Base-by-base conservation (phyloP, 192 early-diverging fungal genomes). In the Linnemannia exigua region DNA sequence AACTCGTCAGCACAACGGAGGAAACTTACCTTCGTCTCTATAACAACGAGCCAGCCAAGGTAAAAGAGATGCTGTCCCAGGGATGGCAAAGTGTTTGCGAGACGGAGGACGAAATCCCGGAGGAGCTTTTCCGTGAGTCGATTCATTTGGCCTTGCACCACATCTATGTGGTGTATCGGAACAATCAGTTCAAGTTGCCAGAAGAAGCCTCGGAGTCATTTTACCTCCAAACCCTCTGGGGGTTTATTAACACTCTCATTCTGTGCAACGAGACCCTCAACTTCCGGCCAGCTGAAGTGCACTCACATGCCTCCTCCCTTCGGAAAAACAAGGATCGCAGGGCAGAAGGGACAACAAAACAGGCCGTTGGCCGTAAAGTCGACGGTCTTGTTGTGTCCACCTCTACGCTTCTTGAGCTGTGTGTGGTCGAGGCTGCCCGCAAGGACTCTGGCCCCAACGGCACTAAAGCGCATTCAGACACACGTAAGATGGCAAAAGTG, bases 401-500 rank as follows among this genome's bases (percentile, higher is more conserved):
- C 19, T 28, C 73, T 28, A 28, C 33, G 2, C 22, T 38, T 22
- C 54, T 74, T 28, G 54, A 61, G 54, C 31, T 74, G 52, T 61
- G 73, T 74, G 33, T 22, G 33, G 38, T 74, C 33, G 52, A 61
- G 54, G 52, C 52, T 33, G 51, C 73, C 51, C 58, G 61, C 14
- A 74, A 63, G 16, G 73, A 74, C 46, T 35, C 9, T 5, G 51
- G 73, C 33, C 33, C 54, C 16, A 74, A 41, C 19, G 28, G n/a
- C 38, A 76, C n/a, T 5, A 76, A 76, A 63, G 22, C n/a, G 37
- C 74, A 67, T 35, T 22, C 44, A 67, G 74, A 76, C 74, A 76
- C 63, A 8, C 66, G 46, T 2, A 76, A 67, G 74, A 16, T 76
- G 31, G 9, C 28, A 38, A 76, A 76, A 44, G 11, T 76, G 3